Conservation (phyloP, 2,329 filamentous ascomycete genomes). For the Plenodomus tracheiphilus region DNA sequence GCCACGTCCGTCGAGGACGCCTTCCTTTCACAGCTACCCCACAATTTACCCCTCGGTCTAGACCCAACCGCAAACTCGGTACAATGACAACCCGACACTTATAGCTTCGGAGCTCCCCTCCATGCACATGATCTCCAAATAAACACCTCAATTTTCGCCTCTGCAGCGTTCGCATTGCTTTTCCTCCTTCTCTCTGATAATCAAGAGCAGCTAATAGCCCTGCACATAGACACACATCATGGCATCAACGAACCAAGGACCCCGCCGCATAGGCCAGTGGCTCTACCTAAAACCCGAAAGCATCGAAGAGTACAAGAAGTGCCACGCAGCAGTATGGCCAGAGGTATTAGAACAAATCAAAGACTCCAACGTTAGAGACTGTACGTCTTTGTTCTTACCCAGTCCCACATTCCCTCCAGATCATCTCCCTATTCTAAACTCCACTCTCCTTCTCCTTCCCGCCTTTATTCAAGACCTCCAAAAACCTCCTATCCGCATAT, state of each 20-base stretch:
- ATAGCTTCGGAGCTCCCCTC: neutral
- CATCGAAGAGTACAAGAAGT: conserved; percentile 71
- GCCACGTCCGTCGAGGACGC: neutral
- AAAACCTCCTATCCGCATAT: neutral
- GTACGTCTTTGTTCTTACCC: conserved; percentile 14
- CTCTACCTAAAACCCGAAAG: conserved; percentile 70
- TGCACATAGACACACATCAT: conserved; percentile 1
- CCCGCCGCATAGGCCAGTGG: conserved; percentile 68
- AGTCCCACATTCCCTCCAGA: too few relatives aligned
- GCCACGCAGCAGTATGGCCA: conserved; percentile 75
- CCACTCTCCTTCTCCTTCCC: neutral
- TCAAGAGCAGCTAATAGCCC: too few relatives aligned
- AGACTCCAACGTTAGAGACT: conserved; percentile 74
- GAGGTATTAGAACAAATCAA: conserved; percentile 76
- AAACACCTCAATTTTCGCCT: neutral
- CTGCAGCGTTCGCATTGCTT: neutral
- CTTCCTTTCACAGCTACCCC: neutral
- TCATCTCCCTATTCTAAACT: neutral
- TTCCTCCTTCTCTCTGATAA: too few relatives aligned
- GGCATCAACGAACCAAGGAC: conserved; percentile 28
- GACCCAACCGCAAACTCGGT: neutral
- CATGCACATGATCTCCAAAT: conserved; percentile 1
- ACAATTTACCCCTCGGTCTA: neutral
- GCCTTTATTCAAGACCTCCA: too few relatives aligned
- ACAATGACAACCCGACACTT: neutral